A percentile compares a stretch with the other conserved stretches of the same genome.
These are phyloP conservation scores for Phycomyces nitens DNA, from an alignment of 192 early-diverging fungal genomes.

Conservation along the genomic window DNA sequence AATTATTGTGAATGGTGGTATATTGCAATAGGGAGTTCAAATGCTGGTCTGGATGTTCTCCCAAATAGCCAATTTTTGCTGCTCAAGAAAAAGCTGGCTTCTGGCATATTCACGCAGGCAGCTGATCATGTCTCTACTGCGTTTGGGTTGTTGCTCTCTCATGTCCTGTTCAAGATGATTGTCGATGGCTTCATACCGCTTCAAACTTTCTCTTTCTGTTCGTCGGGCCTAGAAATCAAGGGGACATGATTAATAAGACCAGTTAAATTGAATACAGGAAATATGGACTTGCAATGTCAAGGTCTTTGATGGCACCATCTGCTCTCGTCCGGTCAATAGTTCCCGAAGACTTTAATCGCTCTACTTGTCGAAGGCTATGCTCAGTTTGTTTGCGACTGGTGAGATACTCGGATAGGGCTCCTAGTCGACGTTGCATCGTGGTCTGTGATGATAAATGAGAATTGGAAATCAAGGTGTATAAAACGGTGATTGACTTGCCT, in stretches of 20 bases:
- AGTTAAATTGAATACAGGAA: constrained; percentile 6
- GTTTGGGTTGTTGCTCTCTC: neutral
- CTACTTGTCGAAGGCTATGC: constrained; percentile 20
- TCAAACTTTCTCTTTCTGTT: constrained; percentile 13
- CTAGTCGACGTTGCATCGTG: constrained; percentile 18
- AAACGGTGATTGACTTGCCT: constrained; percentile 9
- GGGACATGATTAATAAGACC: too few species aligned
- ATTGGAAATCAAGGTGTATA: neutral
- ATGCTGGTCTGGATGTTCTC: neutral
- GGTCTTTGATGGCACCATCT: constrained; percentile 24
- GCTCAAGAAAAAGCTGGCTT: constrained; percentile 21
- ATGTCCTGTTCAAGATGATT: constrained; percentile 18
- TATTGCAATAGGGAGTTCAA: too few species aligned
- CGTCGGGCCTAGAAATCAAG: constrained; percentile 21
- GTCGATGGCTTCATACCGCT: constrained; percentile 22
- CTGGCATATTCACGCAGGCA: constrained; percentile 21
- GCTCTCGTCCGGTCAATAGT: constrained; percentile 24
- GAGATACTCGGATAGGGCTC: constrained; percentile 24
- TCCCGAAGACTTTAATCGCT: constrained; percentile 30
- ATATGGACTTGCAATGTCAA: constrained; percentile 21
- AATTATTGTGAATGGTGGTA: too few species aligned
- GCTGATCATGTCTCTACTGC: constrained; percentile 12
- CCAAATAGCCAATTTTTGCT: constrained; percentile 20
- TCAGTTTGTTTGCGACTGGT: constrained; percentile 20
- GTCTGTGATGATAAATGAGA: neutral